Conservation (phyloP, 129 eudicot species). For the Cynara cardunculus region DNA sequence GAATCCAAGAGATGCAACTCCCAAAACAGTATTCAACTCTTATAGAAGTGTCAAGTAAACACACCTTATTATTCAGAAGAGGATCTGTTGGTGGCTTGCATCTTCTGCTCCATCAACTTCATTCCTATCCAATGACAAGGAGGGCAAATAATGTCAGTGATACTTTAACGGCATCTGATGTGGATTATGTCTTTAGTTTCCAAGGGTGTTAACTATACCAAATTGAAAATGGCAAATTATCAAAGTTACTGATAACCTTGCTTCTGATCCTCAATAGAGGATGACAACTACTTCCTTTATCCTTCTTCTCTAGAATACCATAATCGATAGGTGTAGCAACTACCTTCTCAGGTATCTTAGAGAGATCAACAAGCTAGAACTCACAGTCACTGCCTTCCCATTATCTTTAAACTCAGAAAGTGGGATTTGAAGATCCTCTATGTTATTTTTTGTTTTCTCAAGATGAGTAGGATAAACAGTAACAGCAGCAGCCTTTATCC, state of each 20-base stretch:
- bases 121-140: constrained; percentile 19
- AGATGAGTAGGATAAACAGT: constrained; percentile 1
- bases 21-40: neutral
- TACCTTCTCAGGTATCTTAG: constrained; percentile 12
- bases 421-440: constrained; percentile 6
- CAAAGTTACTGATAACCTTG: constrained; percentile 3
- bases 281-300: constrained; percentile 25
- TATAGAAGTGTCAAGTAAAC: neutral
- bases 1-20: neutral
- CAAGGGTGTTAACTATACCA: neutral
- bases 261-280: constrained; percentile 24
- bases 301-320: constrained; percentile 2
- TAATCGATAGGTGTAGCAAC: constrained; percentile 1
- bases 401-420: constrained; percentile 12
- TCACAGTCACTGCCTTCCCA: constrained; percentile 7
- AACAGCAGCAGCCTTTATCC: constrained; percentile 13
- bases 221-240: neutral
- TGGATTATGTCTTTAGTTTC: neutral
- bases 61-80: constrained; percentile 46
- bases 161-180: neutral
- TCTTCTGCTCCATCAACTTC: constrained; percentile 32
- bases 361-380: neutral
- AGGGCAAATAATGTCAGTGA: neutral
- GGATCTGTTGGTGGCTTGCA: constrained; percentile 35
- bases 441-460: constrained; percentile 8